Evolutionary conservation across 1,284 basidiomycete species (phyloP), one percentile per base, ranked within the genome.

Genomic region (Phellinidium pouzarii): DNA sequence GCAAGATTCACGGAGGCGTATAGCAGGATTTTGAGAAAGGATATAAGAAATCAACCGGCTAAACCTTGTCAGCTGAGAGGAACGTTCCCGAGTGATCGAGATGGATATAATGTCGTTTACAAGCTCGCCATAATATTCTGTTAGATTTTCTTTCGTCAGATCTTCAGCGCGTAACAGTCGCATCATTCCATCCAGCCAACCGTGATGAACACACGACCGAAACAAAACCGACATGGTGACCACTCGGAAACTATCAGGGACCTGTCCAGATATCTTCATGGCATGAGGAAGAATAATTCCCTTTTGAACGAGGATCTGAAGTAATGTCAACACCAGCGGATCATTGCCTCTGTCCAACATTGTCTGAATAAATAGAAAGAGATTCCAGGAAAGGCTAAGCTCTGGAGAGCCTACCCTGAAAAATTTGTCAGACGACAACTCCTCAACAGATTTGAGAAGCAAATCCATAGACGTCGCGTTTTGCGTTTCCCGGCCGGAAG

Each of bases 201-300:
- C 66, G 73, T 76, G 79, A 57, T 74, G 67, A 25, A 78, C 58
- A 54, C 75, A 74, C 5, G 80, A 68, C 37, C 71, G 72, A 12
- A 75, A 66, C 20, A 80, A 58, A 1, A 75, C 68, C 11, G 72
- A 68, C 14, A 68, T 65, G 12, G 80, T 65, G 48, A 80, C 72
- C 27, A 71, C 65, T 14, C 64, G 59, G 42, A 77, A 70, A 57
- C 77, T 66, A 12, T 64, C 65, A 23, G 64, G 60, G 11, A 62
- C 67, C 23, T 64, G 61, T 54, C 69, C 61, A 1, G 68, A 62
- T 36, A 64, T 57, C n/a, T 67, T 59, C 36, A 80, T 61, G 1
- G 74, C 71, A 56, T 73, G 69, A 2, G 66, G 48, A 20, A 76
- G 63, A 45, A 76, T 58, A 38, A 62, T 60, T 4, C 63, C 59